These are phyloP conservation scores for Cucurbita argyrosperma DNA, from an alignment of 306 rosid genomes.

Conservation along the genomic window DNA sequence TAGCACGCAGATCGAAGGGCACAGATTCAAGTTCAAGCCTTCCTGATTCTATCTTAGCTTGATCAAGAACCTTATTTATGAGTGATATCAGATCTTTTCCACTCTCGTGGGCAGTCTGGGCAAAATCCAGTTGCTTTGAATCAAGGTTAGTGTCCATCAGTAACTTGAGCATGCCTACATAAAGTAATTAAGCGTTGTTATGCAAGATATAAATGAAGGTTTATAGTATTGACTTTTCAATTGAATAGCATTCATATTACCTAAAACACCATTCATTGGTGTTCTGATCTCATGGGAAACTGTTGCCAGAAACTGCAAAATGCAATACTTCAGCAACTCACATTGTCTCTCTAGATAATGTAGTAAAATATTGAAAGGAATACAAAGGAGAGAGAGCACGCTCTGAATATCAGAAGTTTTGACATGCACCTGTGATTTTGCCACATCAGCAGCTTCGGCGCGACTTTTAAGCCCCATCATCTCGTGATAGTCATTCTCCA, in stretches of 20 bases:
- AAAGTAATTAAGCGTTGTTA: slow-evolving; percentile 10
- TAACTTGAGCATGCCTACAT: slow-evolving; percentile 88
- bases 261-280: slow-evolving; percentile 95
- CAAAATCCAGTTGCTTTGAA: slow-evolving; percentile 64
- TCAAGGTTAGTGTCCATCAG: slow-evolving; percentile 87
- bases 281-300: slow-evolving; percentile 99
- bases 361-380: not conserved
- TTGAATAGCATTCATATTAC: slow-evolving; percentile 23
- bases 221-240: slow-evolving; percentile 1
- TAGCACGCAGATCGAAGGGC: slow-evolving; percentile 51
- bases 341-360: not conserved
- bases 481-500: slow-evolving; percentile 54
- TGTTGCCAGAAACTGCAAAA: slow-evolving; percentile 79
- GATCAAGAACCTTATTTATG: slow-evolving; percentile 90
- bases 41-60: slow-evolving; percentile 82
- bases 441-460: slow-evolving; percentile 97
- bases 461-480: slow-evolving; percentile 54
- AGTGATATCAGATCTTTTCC: slow-evolving; percentile 78
- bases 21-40: slow-evolving; percentile 90
- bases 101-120: slow-evolving; percentile 65
- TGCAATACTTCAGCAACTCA: slow-evolving; percentile 4
- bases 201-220: slow-evolving; percentile 4
- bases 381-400: slow-evolving; percentile 2
- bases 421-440: slow-evolving; percentile 72
- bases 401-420: not conserved